Evolutionary conservation across 768 basidiomycete species (phyloP).

Genomic region (Lentinus tigrinus): DNA sequence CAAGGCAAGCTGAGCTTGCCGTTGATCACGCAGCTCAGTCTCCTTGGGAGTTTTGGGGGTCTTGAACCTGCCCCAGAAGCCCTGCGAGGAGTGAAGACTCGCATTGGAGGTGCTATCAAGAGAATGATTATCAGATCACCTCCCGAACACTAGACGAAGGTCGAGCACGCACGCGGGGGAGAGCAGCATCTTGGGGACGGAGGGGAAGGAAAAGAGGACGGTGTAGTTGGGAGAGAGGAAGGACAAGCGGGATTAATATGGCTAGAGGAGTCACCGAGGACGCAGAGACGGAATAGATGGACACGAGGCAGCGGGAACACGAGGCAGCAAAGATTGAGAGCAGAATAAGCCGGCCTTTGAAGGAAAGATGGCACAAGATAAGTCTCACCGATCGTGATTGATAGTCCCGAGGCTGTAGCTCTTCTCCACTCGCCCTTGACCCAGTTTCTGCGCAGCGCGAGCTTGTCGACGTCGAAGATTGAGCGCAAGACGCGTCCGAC

Average conservation of each 20-base stretch:
- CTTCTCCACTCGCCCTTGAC: constrained; percentile 6
- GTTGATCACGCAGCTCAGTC: constrained; percentile 51
- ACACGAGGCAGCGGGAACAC: constrained; percentile 26
- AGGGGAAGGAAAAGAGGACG: constrained; percentile 8
- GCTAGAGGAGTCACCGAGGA: neutral
- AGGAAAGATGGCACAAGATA: constrained; percentile 15
- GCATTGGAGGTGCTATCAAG: constrained; percentile 59
- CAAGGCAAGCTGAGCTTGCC: constrained; percentile 60
- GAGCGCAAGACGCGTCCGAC: neutral
- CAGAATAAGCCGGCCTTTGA: constrained; percentile 6
- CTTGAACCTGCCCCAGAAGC: constrained; percentile 67
- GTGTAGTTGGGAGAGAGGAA: constrained; percentile 14
- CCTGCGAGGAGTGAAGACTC: constrained; percentile 46
- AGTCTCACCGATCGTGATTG: constrained; percentile 16
- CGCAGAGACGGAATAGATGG: constrained; percentile 4
- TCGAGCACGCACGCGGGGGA: constrained; percentile 66
- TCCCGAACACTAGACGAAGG: constrained; percentile 23
- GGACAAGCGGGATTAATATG: neutral
- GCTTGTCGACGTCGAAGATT: neutral
- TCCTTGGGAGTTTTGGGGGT: constrained; percentile 58
- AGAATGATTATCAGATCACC: constrained; percentile 34
- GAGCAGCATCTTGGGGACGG: constrained; percentile 56
- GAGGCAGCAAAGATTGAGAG: constrained; percentile 24
- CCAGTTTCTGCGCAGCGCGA: neutral
- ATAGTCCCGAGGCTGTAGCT: constrained; percentile 9